phyloP scores from a whole-genome alignment of 208 protist species.

The Trypanosoma caninum region DNA sequence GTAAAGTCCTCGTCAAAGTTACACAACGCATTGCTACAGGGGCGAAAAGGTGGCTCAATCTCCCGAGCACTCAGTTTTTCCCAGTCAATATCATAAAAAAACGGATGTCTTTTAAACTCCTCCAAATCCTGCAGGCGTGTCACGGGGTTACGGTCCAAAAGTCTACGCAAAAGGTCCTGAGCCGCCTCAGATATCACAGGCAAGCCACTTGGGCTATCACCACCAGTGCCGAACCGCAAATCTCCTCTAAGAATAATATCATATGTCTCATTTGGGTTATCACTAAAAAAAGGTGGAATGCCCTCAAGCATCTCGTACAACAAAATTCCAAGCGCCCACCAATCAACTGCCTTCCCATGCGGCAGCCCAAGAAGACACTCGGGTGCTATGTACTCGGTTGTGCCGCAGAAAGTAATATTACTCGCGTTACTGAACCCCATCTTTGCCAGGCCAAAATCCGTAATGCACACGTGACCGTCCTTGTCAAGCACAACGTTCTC shows the following conservation, averaged over 20 bases:
- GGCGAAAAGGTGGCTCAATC: slow-evolving; percentile 68
- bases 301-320: slow-evolving; percentile 96
- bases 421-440: slow-evolving; percentile 54
- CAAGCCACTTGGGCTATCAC: slow-evolving; percentile 29
- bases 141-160: slow-evolving; percentile 80
- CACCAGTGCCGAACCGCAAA: slow-evolving; percentile 48
- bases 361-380: slow-evolving; percentile 90
- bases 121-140: slow-evolving; percentile 73
- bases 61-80: slow-evolving; percentile 57
- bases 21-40: slow-evolving; percentile 52
- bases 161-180: slow-evolving; percentile 66
- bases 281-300: slow-evolving; percentile 92
- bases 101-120: slow-evolving; percentile 81
- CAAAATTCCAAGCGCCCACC: slow-evolving; percentile 97
- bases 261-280: slow-evolving; percentile 84
- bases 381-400: slow-evolving; percentile 90
- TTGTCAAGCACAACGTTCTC: slow-evolving; percentile 89
- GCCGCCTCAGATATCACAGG: slow-evolving; percentile 45
- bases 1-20: slow-evolving; percentile 88
- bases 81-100: slow-evolving; percentile 77
- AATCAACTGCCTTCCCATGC: slow-evolving; percentile 95
- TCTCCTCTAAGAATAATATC: slow-evolving; percentile 70
- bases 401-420: slow-evolving; percentile 88
- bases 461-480: slow-evolving; percentile 85
- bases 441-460: slow-evolving; percentile 90